Percentiles rank a stretch among this genome's conserved stretches.
Conservation (phyloP, 140 eudicot species). For the Anethum foeniculum region DNA sequence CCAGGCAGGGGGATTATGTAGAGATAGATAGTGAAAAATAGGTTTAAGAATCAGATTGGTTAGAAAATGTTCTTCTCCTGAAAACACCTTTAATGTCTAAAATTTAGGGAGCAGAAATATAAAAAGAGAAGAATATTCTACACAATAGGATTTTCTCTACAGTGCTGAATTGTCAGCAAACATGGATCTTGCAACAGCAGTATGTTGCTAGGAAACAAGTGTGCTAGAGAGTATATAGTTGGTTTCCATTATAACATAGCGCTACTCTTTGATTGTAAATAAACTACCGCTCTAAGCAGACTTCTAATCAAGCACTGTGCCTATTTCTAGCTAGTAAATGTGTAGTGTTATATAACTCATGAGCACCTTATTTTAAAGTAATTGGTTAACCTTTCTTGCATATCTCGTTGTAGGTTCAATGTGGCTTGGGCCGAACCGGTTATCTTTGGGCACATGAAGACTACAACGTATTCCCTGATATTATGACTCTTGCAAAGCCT, state of each 20-base stretch:
- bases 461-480: slow-evolving; percentile 57
- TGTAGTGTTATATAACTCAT: neutral
- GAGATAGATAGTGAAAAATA: neutral
- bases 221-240: neutral
- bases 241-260: neutral
- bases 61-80: neutral
- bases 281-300: neutral
- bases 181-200: neutral
- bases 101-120: neutral
- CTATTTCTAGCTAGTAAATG: neutral
- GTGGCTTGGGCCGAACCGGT: slow-evolving; percentile 89
- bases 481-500: slow-evolving; percentile 97
- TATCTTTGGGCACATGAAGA: slow-evolving; percentile 94
- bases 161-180: too few species aligned
- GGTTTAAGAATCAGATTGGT: neutral
- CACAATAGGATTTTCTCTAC: neutral
- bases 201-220: neutral
- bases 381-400: neutral
- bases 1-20: neutral
- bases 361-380: neutral
- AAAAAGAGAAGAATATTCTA: neutral
- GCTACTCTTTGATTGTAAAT: neutral
- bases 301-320: neutral
- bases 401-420: slow-evolving; percentile 55
- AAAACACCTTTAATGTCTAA: neutral